Conservation (phyloP, 2,329 filamentous ascomycete genomes). For the Apiospora marii region DNA sequence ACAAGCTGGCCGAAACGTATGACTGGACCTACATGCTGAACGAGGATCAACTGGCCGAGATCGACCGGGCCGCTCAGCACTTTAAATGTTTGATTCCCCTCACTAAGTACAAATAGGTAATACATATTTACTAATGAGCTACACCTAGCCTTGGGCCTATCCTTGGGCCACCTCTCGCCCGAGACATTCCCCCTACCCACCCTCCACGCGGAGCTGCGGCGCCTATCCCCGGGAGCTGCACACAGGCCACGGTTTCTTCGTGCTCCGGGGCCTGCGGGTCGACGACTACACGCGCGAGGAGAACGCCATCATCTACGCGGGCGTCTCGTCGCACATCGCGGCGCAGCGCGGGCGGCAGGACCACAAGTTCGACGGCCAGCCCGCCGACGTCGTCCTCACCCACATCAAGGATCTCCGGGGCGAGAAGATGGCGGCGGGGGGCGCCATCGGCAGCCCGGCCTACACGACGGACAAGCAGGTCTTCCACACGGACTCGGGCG, state of each 20-base stretch:
- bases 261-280: constrained; percentile 64
- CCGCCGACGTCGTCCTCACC: constrained; percentile 60
- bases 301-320: constrained; percentile 66
- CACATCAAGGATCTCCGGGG: constrained; percentile 69
- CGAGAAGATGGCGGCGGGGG: constrained; percentile 33
- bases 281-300: constrained; percentile 61
- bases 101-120: neutral
- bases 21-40: constrained; percentile 62
- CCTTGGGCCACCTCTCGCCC: constrained; percentile 52
- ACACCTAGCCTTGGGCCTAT: constrained; percentile 43
- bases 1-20: constrained; percentile 53
- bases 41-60: constrained; percentile 56
- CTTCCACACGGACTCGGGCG: constrained; percentile 68
- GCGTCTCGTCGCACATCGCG: constrained; percentile 66
- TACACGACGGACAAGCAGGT: constrained; percentile 69
- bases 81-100: constrained; percentile 48
- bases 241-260: constrained; percentile 66
- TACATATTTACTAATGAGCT: neutral
- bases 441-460: constrained; percentile 62
- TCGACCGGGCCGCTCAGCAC: constrained; percentile 50
- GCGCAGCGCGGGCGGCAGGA: constrained; percentile 61
- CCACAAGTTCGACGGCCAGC: constrained; percentile 50
- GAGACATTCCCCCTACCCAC: constrained; percentile 64
- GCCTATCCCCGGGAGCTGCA: constrained; percentile 62
- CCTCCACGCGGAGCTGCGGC: constrained; percentile 57